Percentiles rank a stretch among this genome's conserved stretches.
phyloP scores from a whole-genome alignment of 2,329 filamentous ascomycete genomes.

The Paradendryphiella salina region DNA sequence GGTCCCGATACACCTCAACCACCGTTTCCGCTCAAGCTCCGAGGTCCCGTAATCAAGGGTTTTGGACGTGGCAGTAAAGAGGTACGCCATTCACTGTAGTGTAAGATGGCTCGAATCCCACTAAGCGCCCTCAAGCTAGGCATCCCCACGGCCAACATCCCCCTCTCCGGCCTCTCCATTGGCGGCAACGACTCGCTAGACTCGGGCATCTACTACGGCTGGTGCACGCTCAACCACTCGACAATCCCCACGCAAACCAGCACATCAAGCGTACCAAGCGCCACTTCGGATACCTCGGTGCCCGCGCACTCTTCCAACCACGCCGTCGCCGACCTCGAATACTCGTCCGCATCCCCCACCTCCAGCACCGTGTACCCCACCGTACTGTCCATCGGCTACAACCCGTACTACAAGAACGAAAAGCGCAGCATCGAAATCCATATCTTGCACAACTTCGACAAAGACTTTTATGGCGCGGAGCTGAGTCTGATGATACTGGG shows the following conservation, averaged over 20 bases:
- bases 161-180: conserved; percentile 69
- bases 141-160: conserved; percentile 92
- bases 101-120: no score
- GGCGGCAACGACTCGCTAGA: conserved; percentile 64
- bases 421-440: conserved; percentile 87
- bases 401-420: conserved; percentile 94
- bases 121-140: conserved; percentile 65
- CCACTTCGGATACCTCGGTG: conserved; percentile 19
- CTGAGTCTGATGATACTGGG: conserved; percentile 82
- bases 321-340: conserved; percentile 34
- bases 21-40: conserved; percentile 82
- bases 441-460: conserved; percentile 73
- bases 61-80: conserved; percentile 95
- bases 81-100: conserved; percentile 50
- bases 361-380: conserved; percentile 35
- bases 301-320: conserved; percentile 30
- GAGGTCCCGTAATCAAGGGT: conserved; percentile 85
- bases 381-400: conserved; percentile 67
- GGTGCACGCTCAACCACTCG: conserved; percentile 69
- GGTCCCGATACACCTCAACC: conserved; percentile 71
- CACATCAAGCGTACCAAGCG: conserved; percentile 25
- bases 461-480: conserved; percentile 82
- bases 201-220: conserved; percentile 93
- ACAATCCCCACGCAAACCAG: conserved; percentile 40
- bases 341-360: conserved; percentile 19